Percentiles rank a stretch among this genome's conserved stretches.
Evolutionary conservation across 306 rosid genomes (phyloP).

Genomic region (Rosa chinensis): DNA sequence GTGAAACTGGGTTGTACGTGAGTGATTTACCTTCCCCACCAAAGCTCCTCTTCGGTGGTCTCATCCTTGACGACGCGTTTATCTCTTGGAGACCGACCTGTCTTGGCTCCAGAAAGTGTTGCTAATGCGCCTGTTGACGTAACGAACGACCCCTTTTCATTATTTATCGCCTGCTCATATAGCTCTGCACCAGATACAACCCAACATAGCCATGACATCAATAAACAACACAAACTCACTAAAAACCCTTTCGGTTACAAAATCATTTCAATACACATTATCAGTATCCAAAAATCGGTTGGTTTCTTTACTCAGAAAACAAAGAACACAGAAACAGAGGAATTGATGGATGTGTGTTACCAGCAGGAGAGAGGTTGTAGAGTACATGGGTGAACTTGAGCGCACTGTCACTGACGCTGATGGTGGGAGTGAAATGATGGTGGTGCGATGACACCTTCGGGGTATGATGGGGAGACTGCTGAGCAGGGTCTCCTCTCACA

Average conservation of each 20-base stretch:
- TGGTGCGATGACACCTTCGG: conserved; percentile 42
- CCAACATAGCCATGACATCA: not conserved
- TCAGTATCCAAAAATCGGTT: no score
- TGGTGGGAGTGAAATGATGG: conserved; percentile 49
- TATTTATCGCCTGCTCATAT: conserved; percentile 75
- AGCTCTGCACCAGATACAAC: conserved; percentile 48
- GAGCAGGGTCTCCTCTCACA: conserved; percentile 86
- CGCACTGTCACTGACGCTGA: conserved; percentile 75
- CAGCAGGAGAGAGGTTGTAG: conserved; percentile 88
- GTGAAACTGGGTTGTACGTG: no score
- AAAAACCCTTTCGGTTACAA: not conserved
- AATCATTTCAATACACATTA: no score
- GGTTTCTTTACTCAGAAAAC: no score
- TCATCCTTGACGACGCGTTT: conserved; percentile 82
- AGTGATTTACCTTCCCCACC: conserved; percentile 88
- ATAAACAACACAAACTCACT: not conserved
- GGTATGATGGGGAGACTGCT: conserved; percentile 17
- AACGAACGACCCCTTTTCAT: conserved; percentile 79
- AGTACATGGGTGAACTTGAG: conserved; percentile 88
- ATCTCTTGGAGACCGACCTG: conserved; percentile 91
- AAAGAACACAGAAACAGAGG: no score
- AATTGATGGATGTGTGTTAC: conserved; percentile 23
- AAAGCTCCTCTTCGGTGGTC: conserved; percentile 61
- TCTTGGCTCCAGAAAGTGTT: conserved; percentile 94
- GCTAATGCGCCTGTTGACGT: conserved; percentile 84